These are phyloP conservation scores for Endocalyx cinctus DNA, from an alignment of 2,329 filamentous ascomycete genomes.

Conservation along the genomic window DNA sequence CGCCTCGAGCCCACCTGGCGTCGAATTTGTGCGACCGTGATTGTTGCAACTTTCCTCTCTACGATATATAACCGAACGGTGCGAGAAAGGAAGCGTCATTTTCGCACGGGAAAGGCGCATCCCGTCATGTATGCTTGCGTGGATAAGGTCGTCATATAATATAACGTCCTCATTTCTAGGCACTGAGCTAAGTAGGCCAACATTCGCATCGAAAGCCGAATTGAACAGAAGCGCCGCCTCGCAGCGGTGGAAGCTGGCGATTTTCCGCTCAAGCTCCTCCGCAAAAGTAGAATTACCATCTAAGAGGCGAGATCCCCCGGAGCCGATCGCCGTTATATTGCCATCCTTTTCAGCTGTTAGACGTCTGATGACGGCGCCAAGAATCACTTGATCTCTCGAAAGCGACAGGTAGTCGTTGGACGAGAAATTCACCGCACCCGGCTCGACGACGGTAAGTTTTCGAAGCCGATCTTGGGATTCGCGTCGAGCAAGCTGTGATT, in stretches of 20 bases:
- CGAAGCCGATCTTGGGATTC: constrained; percentile 34
- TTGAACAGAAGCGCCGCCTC: constrained; percentile 47
- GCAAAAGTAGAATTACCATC: constrained; percentile 45
- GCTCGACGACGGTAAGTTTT: constrained; percentile 53
- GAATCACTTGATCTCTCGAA: constrained; percentile 43
- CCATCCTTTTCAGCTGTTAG: constrained; percentile 19
- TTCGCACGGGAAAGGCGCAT: constrained; percentile 61
- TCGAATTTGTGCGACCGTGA: constrained; percentile 6
- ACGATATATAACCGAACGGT: constrained; percentile 43
- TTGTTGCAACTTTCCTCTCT: constrained; percentile 21
- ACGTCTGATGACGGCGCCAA: constrained; percentile 58
- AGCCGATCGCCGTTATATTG: constrained; percentile 30
- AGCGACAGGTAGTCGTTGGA: constrained; percentile 80
- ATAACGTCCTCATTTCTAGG: constrained; percentile 59
- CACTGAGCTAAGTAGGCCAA: constrained; percentile 56
- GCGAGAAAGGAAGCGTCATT: constrained; percentile 45
- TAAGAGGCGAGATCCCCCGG: constrained; percentile 48
- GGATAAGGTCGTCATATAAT: constrained; percentile 70
- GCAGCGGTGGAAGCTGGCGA: constrained; percentile 45
- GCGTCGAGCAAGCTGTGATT: constrained; percentile 16
- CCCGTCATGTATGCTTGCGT: constrained; percentile 75
- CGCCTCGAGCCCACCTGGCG: constrained; percentile 20
- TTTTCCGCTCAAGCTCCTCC: constrained; percentile 39
- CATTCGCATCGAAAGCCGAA: constrained; percentile 63
- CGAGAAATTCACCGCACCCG: constrained; percentile 69